Evolutionary conservation across 1,139 yeast species (phyloP).

Genomic region (Protomyces arabidopsidicola): DNA sequence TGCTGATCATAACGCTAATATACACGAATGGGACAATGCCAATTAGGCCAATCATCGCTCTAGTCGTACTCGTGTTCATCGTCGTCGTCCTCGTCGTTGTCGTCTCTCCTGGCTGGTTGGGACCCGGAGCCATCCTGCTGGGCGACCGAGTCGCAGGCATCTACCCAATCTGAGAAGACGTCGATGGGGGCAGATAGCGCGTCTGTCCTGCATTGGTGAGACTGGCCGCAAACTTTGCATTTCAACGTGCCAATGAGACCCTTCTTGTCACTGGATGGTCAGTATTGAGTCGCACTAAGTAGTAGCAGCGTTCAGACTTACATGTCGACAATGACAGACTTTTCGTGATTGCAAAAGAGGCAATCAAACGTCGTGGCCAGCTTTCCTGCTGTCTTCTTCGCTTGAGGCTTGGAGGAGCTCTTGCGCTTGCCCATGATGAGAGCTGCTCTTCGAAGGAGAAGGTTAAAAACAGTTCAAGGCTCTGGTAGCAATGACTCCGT

Average conservation of each 20-base stretch:
- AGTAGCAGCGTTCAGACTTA: not conserved
- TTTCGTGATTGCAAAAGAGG: conserved; percentile 86
- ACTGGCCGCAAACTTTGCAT: conserved; percentile 93
- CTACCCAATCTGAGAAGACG: conserved; percentile 96
- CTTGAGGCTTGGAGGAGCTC: conserved; percentile 14
- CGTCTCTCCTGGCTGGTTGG: conserved; percentile 33
- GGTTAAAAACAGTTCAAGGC: too few relatives aligned
- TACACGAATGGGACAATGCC: too few relatives aligned
- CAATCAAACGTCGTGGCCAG: conserved; percentile 27
- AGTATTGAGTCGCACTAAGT: not conserved
- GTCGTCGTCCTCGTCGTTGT: conserved; percentile 37
- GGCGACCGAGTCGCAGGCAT: conserved; percentile 95
- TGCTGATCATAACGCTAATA: too few relatives aligned
- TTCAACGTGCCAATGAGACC: conserved; percentile 76
- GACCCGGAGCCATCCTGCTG: conserved; percentile 46
- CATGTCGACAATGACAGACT: conserved; percentile 77
- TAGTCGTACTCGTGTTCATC: not conserved
- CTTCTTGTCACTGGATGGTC: conserved; percentile 57
- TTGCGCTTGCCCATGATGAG: conserved; percentile 20
- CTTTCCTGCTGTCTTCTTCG: conserved; percentile 15
- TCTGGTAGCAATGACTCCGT: not conserved
- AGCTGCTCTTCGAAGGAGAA: not conserved
- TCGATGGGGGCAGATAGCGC: conserved; percentile 80
- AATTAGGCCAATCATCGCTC: not conserved
- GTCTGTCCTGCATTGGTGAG: conserved; percentile 84